Evolutionary conservation across 495 filamentous ascomycete genomes (phyloP), one percentile per base, ranked within the genome.

Genomic region (Glonium stellatum): DNA sequence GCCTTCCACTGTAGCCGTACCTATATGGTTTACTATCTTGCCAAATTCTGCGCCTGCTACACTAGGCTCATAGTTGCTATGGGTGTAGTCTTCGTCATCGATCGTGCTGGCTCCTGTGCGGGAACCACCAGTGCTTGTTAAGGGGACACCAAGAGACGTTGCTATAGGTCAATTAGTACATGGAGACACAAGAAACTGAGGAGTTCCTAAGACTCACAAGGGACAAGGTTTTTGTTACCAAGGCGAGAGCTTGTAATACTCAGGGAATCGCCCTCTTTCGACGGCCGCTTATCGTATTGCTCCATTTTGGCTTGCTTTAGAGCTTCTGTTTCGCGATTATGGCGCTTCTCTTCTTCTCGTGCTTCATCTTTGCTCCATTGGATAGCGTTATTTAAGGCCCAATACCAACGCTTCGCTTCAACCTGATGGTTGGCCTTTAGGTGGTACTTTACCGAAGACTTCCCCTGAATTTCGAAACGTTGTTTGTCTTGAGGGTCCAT

Each of bases 341-440:
- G 84, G 57, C 87, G 82, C 54, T 76, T 81, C 61, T 95, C 89
- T 65, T 95, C 91, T 70, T 91, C 87, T 65, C 87, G 90, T 6
- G 90, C 92, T 73, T 97, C 95, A 68, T 98, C 93, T 71, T 97
- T 98, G 56, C 89, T 84, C 87, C 89, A 97, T 71, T 97, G 93
- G 55, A 98, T 98, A 27, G 93, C 91, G 73, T 98, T 98, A 73
- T 97, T 98, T 57, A 98, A 78, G 10, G 93, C 89, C 93, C 93
- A 98, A 71, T 90, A 97, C 93, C 93, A 95, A 50, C 90, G 79
- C 71, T 95, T 93, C 5, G 89, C 90, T 67, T 95, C 89, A 18
- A 93, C 89, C 64, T 95, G 85, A 73, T 98, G 93, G 65, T 97
- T 97, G 0, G 93, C 93, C 70, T 95, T 96, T 31, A 98, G 81